Conservation (phyloP, 345 rosid species). For the Euphorbia lathyris region DNA sequence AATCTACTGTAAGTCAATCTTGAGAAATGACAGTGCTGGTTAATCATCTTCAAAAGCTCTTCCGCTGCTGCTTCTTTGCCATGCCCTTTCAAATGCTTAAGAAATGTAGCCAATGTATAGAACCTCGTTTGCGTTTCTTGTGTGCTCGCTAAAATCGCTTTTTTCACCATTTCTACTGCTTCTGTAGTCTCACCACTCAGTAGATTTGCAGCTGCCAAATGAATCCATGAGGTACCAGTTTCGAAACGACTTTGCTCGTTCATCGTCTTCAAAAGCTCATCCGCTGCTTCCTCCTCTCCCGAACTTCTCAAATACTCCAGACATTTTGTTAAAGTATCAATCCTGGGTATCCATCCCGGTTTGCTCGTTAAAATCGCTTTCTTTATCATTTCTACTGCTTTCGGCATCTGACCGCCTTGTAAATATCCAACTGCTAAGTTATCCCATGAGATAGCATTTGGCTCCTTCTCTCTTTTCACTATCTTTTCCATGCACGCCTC, state of each 20-base stretch:
- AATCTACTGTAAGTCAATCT: background rate
- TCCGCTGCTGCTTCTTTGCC: slow-evolving; percentile 21
- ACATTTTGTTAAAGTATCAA: slow-evolving; percentile 13
- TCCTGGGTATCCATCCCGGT: slow-evolving; percentile 19
- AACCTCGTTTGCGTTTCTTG: slow-evolving; percentile 20
- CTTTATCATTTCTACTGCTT: slow-evolving; percentile 45
- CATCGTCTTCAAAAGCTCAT: slow-evolving; percentile 14
- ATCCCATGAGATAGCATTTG: slow-evolving; percentile 26
- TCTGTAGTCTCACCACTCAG: slow-evolving; percentile 13
- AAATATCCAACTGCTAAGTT: slow-evolving; percentile 22
- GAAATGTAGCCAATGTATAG: slow-evolving; percentile 14
- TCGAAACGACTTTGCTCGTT: background rate
- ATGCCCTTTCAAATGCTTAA: slow-evolving; percentile 26
- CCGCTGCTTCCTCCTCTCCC: slow-evolving; percentile 21
- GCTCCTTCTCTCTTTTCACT: slow-evolving; percentile 6
- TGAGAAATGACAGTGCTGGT: slow-evolving; percentile 13
- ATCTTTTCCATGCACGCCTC: slow-evolving; percentile 25
- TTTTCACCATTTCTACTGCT: slow-evolving; percentile 34
- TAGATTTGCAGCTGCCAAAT: background rate
- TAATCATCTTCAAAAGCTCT: slow-evolving; percentile 8
- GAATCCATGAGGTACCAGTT: background rate
- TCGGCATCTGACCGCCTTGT: slow-evolving; percentile 31
- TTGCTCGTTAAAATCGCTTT: slow-evolving; percentile 34
- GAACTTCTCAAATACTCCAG: slow-evolving; percentile 20
- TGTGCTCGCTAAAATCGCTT: slow-evolving; percentile 10